A percentile compares a stretch with the other conserved stretches of the same genome.
These are phyloP conservation scores for Talaromyces sp. DNA, from an alignment of 2,329 filamentous ascomycete genomes.

Conservation along the genomic window DNA sequence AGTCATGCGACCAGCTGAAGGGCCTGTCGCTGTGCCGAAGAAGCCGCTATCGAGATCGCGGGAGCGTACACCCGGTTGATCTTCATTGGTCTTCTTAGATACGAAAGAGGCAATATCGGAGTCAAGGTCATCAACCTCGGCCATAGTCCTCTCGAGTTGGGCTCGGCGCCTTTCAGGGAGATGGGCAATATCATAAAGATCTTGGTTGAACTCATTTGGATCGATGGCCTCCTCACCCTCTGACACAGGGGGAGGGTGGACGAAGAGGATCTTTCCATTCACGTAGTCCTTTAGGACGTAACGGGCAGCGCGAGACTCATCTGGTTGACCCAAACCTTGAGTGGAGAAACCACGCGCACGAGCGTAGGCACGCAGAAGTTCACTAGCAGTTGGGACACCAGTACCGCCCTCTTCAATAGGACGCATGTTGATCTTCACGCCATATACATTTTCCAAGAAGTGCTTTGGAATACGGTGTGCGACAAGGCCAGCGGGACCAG, in stretches of 20 bases:
- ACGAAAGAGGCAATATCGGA: conserved; percentile 22
- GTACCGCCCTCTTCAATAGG: conserved; percentile 91
- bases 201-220: conserved; percentile 76
- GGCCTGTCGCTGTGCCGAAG: conserved; percentile 67
- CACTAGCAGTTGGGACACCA: conserved; percentile 79
- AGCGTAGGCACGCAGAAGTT: conserved; percentile 84
- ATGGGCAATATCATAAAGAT: conserved; percentile 81
- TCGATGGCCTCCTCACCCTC: conserved; percentile 58
- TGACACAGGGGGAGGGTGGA: conserved; percentile 73
- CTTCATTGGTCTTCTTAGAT: conserved; percentile 36
- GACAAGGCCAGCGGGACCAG: conserved; percentile 80
- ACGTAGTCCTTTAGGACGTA: conserved; percentile 97
- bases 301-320: conserved; percentile 87
- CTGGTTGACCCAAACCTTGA: conserved; percentile 83
- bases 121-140: conserved; percentile 49
- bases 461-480: conserved; percentile 80
- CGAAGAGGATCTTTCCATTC: conserved; percentile 90
- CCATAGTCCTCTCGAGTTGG: conserved; percentile 50
- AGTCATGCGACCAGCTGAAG: conserved; percentile 66
- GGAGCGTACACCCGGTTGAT: conserved; percentile 68
- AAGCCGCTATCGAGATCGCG: conserved; percentile 83
- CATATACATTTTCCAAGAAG: conserved; percentile 92
- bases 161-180: conserved; percentile 79
- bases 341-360: conserved; percentile 88
- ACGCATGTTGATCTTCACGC: conserved; percentile 80